These are phyloP conservation scores for Metarhizium guizhouense DNA, from an alignment of 2,329 filamentous ascomycete species.

Conservation along the genomic window DNA sequence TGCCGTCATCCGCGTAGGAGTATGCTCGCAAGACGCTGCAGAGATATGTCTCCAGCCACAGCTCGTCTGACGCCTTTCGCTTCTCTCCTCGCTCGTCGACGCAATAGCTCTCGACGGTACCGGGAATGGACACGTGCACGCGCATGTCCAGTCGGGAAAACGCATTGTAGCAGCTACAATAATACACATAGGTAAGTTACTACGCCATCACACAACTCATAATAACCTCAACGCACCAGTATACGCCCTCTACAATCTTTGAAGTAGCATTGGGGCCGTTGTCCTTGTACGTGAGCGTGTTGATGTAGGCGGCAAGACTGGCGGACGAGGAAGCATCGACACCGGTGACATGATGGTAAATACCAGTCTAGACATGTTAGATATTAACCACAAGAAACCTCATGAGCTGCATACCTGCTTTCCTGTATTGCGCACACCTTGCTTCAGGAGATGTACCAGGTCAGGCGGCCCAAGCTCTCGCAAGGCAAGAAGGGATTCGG, in stretches of 20 bases:
- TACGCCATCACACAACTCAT: neutral
- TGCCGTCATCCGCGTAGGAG: constrained; percentile 92
- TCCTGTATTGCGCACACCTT: constrained; percentile 45
- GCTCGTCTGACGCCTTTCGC: constrained; percentile 80
- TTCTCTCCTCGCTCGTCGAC: constrained; percentile 96
- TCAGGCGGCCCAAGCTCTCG: constrained; percentile 94
- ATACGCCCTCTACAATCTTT: constrained; percentile 89
- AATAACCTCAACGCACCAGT: constrained; percentile 55
- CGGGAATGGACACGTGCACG: constrained; percentile 93
- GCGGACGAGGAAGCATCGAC: constrained; percentile 96
- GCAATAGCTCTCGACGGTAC: constrained; percentile 93
- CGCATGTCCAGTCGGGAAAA: constrained; percentile 98
- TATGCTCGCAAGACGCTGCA: constrained; percentile 92
- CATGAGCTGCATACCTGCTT: constrained; percentile 38
- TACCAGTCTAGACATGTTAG: constrained; percentile 55
- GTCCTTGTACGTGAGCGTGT: constrained; percentile 87
- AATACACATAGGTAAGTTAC: neutral
- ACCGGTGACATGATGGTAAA: constrained; percentile 97
- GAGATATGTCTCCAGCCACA: constrained; percentile 96
- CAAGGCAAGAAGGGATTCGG: constrained; percentile 75
- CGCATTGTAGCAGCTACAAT: constrained; percentile 81
- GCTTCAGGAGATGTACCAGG: constrained; percentile 87
- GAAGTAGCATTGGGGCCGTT: constrained; percentile 60
- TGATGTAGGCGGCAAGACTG: constrained; percentile 95
- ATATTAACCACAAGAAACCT: neutral